Base-by-base conservation (phyloP, 176 grass and related monocot genomes). In the Avena atlantica region DNA sequence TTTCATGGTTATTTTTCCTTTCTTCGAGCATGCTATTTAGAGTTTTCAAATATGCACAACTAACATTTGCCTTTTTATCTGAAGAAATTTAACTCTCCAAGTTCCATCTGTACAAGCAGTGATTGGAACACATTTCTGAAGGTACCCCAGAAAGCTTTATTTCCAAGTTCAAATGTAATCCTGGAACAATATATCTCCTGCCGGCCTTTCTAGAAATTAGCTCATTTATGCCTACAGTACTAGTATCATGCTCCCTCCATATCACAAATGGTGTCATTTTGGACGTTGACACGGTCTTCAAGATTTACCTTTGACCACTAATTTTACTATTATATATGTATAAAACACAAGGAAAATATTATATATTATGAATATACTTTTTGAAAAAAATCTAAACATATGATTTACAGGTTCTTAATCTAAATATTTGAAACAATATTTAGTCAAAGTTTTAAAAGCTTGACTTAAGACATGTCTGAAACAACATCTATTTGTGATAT, bases 81-180 rank as follows among this genome's bases (percentile, higher is more conserved):
- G 73, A 88, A 98, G 96, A 98, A 98, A 90, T 95, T 98, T 78
- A 98, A 98, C 70, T 98, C 92, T 55, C 96, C 96, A 83, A 95
- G 93, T 72, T 92, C 92, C 58, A 89, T 88, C 64, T 91, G 90
- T 89, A 92, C 93, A 86, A 93, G 89, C 88, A 91, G 70, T 27
- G 96, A 98, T 62, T 98, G 96, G 96, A 80, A 94, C 78, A 76
- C 86, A 56, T 94, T 98, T 84, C 86, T 98, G 65, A 95, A 98
- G 90, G 96, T 98, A 93, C 5, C 47, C 47, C 20, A 44, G 74
- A 71, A 52, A 19, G 63, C 51, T 81, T 61, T 29, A 20, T 55
- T 84, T 81, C 40, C 34, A 4, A 59, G 52, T 80, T 47, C 27
- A 76, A 31, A 76, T 76, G 53, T 72, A 88, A 87, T 55, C 5